phyloP scores from a whole-genome alignment of 805 yeast genomes.

The Saccharomycopsis malanga region DNA sequence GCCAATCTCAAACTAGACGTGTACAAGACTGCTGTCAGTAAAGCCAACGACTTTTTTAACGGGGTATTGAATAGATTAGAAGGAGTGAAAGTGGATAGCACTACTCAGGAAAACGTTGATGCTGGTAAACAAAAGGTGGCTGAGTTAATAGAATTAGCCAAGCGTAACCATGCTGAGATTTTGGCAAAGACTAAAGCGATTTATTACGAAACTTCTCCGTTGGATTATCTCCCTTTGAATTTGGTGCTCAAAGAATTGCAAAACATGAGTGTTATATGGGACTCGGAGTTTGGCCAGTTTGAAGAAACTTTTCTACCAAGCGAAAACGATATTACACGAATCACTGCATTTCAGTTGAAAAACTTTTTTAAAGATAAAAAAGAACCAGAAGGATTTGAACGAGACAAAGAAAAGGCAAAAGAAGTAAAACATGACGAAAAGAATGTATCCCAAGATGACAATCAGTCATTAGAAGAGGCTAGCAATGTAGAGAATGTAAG shows the following conservation, averaged over 20 bases:
- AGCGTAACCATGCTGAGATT: slow-evolving; percentile 43
- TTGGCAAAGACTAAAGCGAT: slow-evolving; percentile 40
- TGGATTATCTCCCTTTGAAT: slow-evolving; percentile 67
- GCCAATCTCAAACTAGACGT: slow-evolving; percentile 61
- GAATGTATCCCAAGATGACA: background rate
- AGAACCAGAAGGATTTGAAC: slow-evolving; percentile 1
- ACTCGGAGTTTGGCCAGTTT: slow-evolving; percentile 70
- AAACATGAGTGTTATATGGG: slow-evolving; percentile 83
- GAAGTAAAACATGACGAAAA: slow-evolving; percentile 3
- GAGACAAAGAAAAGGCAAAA: background rate
- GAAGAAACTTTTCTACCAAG: slow-evolving; percentile 77
- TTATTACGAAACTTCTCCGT: slow-evolving; percentile 49
- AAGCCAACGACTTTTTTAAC: slow-evolving; percentile 56
- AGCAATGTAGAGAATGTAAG: background rate
- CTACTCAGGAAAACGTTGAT: slow-evolving; percentile 61
- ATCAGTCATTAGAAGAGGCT: background rate
- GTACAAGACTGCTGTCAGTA: slow-evolving; percentile 44
- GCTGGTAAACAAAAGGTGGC: slow-evolving; percentile 57
- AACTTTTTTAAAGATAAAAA: slow-evolving; percentile 19
- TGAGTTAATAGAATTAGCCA: slow-evolving; percentile 48
- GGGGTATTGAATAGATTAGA: slow-evolving; percentile 64
- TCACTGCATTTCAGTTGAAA: slow-evolving; percentile 39
- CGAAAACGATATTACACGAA: slow-evolving; percentile 84
- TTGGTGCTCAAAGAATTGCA: slow-evolving; percentile 63
- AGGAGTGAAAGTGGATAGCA: slow-evolving; percentile 64